Conservation (phyloP, 108 stramenopile species). For the Cyclostephanos tholiformis region DNA sequence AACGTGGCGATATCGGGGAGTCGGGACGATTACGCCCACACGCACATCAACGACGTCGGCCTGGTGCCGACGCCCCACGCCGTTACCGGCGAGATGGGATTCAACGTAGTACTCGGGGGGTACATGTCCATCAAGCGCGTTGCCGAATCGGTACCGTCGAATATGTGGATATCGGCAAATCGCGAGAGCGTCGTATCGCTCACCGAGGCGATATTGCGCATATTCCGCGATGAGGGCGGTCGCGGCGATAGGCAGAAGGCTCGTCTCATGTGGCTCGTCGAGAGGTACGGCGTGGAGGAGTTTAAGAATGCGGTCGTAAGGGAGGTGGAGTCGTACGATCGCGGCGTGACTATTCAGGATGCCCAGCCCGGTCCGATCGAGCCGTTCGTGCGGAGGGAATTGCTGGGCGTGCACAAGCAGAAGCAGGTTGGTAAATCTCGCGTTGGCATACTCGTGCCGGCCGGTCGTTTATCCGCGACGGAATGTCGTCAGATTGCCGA, state of each 20-base stretch:
- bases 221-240: conserved; percentile 90
- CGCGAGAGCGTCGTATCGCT: conserved; percentile 78
- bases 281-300: conserved; percentile 85
- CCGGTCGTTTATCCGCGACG: conserved; percentile 77
- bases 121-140: conserved; percentile 93
- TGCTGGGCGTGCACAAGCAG: conserved; percentile 91
- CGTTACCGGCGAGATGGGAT: conserved; percentile 89
- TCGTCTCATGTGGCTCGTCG: conserved; percentile 92
- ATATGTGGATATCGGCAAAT: conserved; percentile 90
- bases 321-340: conserved; percentile 74
- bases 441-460: conserved; percentile 86
- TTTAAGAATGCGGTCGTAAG: conserved; percentile 73
- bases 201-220: conserved; percentile 77
- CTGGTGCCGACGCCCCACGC: conserved; percentile 70
- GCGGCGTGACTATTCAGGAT: conserved; percentile 65
- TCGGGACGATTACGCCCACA: conserved; percentile 92
- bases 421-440: conserved; percentile 83
- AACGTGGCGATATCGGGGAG: conserved; percentile 93
- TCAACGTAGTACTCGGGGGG: conserved; percentile 93
- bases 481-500: conserved; percentile 84
- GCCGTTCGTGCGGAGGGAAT: conserved; percentile 76
- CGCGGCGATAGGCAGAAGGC: conserved; percentile 90
- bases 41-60: conserved; percentile 95
- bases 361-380: conserved; percentile 61
- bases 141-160: conserved; percentile 75